Percentiles rank a stretch among this genome's conserved stretches.
phyloP scores from a whole-genome alignment of 352 stramenopile species.

The Pythium angustatum region DNA sequence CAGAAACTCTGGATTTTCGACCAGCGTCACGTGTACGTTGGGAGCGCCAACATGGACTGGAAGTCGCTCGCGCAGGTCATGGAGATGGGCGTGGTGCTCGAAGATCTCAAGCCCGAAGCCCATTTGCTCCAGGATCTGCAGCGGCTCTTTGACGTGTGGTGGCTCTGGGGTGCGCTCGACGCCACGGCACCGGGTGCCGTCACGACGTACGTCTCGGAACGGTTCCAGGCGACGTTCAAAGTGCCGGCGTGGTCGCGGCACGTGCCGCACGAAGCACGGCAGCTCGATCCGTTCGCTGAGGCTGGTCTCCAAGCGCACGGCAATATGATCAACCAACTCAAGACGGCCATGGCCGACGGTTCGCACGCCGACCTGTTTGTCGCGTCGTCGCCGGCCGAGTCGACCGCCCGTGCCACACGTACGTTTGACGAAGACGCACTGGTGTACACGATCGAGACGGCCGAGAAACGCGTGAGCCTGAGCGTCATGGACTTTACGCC shows the following conservation, averaged over 20 bases:
- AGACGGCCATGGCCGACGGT: conserved; percentile 25
- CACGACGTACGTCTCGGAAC: conserved; percentile 51
- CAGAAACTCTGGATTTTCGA: conserved; percentile 87
- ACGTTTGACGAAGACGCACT: conserved; percentile 72
- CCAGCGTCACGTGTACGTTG: conserved; percentile 60
- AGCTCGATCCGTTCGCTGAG: conserved; percentile 50
- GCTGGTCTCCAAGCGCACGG: conserved; percentile 42
- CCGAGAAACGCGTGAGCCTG: conserved; percentile 51
- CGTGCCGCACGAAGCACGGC: conserved; percentile 35
- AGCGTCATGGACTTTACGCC: conserved; percentile 86
- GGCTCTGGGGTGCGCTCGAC: conserved; percentile 49
- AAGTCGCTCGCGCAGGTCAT: conserved; percentile 84
- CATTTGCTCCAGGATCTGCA: conserved; percentile 54
- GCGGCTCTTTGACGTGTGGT: conserved; percentile 75
- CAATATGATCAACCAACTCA: conserved; percentile 62
- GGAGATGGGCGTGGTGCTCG: conserved; percentile 75
- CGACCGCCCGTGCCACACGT: conserved; percentile 45
- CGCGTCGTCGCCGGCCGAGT: conserved; percentile 60
- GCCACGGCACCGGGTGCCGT: conserved; percentile 9
- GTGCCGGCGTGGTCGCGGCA: conserved; percentile 66
- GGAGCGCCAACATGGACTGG: conserved; percentile 88
- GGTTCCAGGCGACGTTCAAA: conserved; percentile 54
- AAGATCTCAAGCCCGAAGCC: conserved; percentile 40
- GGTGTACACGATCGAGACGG: conserved; percentile 71
- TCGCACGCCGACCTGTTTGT: conserved; percentile 50